Base-by-base conservation (phyloP, 1,284 basidiomycete species). In the Marasmius fiardii region DNA sequence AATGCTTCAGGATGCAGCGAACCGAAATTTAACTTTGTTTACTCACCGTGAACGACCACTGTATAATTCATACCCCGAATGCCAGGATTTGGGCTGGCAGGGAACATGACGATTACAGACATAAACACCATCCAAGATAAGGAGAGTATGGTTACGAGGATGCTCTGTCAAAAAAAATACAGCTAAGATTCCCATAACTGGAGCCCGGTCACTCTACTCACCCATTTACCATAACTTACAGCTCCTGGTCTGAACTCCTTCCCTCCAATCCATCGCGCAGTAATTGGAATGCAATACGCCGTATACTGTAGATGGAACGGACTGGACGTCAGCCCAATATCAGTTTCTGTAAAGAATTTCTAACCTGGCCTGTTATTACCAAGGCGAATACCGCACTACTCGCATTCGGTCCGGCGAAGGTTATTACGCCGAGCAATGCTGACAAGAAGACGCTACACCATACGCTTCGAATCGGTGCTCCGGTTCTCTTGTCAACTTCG, bases 321-420 rank as follows among this genome's bases (percentile, higher is more conserved):
- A 39, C n/a, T n/a, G n/a, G n/a, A 14, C 31, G 20, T 31, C 7
- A 8, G 1, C 14, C 12, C 14, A 48, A n/a, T 11, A 43, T 16
- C 31, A 28, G 20, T 24, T n/a, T 20, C 5, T 12, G 2, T 14
- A 31, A 18, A 53, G 31, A 20, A 21, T n/a, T 11, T 39, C 53
- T 16, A 16, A 55, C 53, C 37, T 61, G 61, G 6, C 58, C 61
- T 11, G 60, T 61, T 1, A 64, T 54, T 23, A 59, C 57, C 10
- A 70, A 51, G n/a, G 67, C 54, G 56, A 71, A 71, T 18, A 71
- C 61, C 7, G 70, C 69, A 39, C 58, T 64, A 35, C 67, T 70
- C 5, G 70, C 69, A 16, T 60, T 63, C 1, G 64, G 52, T 11
- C 70, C 70, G 2, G 68, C 69, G 49, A 71, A 71, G 2, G 64